phyloP scores from a whole-genome alignment of 1,139 yeast species.

The Yamadazyma mexicana region DNA sequence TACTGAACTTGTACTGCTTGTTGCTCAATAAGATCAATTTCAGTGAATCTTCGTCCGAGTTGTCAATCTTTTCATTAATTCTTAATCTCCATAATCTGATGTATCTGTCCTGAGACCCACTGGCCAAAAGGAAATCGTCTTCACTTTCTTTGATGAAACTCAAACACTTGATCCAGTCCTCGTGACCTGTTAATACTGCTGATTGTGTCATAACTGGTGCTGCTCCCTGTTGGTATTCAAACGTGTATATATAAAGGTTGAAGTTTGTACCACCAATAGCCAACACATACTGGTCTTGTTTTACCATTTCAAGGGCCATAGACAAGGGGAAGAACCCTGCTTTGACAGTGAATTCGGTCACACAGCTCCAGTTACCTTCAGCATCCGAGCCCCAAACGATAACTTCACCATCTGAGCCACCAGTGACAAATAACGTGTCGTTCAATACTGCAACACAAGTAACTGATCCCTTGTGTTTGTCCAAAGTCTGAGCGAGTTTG shows the following conservation, averaged over 20 bases:
- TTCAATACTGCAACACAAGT: conserved; percentile 45
- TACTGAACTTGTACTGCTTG: conserved; percentile 58
- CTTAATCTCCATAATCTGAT: conserved; percentile 81
- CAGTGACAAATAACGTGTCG: conserved; percentile 49
- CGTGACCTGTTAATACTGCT: conserved; percentile 78
- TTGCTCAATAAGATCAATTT: conserved; percentile 59
- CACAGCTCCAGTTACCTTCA: conserved; percentile 9
- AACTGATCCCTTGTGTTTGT: conserved; percentile 47
- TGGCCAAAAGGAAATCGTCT: conserved; percentile 64
- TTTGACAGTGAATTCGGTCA: conserved; percentile 30
- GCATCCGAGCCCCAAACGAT: conserved; percentile 46
- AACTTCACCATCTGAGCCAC: conserved; percentile 65
- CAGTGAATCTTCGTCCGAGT: conserved; percentile 54
- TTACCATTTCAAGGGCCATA: conserved; percentile 51
- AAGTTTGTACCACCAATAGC: conserved; percentile 82
- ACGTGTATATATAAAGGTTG: conserved; percentile 54
- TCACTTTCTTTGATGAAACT: conserved; percentile 53
- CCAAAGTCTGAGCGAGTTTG: conserved; percentile 34
- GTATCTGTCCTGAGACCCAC: conserved; percentile 88
- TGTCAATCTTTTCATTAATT: conserved; percentile 56
- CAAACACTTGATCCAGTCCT: conserved; percentile 86
- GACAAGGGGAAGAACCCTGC: conserved; percentile 66
- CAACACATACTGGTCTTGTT: conserved; percentile 46
- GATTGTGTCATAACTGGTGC: conserved; percentile 31
- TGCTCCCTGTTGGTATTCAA: conserved; percentile 22